Evolutionary conservation across 306 rosid species (phyloP), one percentile per base, ranked within the genome.

Genomic region (Mimosa pudica): DNA sequence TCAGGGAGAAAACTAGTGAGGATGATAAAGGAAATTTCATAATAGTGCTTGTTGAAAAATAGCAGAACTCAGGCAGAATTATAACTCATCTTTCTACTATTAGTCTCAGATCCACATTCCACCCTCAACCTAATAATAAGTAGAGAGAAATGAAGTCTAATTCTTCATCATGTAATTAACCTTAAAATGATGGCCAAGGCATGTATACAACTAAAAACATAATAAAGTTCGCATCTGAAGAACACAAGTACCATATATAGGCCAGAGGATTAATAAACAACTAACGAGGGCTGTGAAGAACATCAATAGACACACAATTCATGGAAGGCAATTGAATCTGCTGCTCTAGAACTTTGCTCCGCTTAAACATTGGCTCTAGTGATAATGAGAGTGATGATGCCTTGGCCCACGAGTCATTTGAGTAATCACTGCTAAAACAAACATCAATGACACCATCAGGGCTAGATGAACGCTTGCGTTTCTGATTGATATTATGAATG

Each of bases 321-420:
- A 89, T 10, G 10, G 86, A 81, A 49, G 87, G 89, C 87, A 89
- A 72, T 16, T 86, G 86, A 88, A 87, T 87, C 76, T 78, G 91
- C 84, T 90, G 94, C n/a, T 88, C 90, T 84, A 83, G 89, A 70
- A 73, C 79, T 79, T 84, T 84, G 78, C 87, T 86, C 86, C 89
- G 85, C 80, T 90, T 90, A 18, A 84, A 80, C 62, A 76, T 81
- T 60, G 92, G 88, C 80, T 87, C 93, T 9, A 71, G 58, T 41
- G 88, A 83, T 18, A 82, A 71, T 74, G 93, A 73, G 30, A 80
- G 63, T 5, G 81, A 48, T 24, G 92, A 81, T 35, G 83, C 81
- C 74, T 79, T 67, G 7, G 85, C 41, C 93, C 92, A 90, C 3
- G 92, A 89, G 60, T 89, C 95, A 83, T 85, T 89, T 48, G 97